Percentiles rank a stretch among this genome's conserved stretches.
Conservation (phyloP, 2,329 filamentous ascomycete species). For the Colletotrichum echinochloae region DNA sequence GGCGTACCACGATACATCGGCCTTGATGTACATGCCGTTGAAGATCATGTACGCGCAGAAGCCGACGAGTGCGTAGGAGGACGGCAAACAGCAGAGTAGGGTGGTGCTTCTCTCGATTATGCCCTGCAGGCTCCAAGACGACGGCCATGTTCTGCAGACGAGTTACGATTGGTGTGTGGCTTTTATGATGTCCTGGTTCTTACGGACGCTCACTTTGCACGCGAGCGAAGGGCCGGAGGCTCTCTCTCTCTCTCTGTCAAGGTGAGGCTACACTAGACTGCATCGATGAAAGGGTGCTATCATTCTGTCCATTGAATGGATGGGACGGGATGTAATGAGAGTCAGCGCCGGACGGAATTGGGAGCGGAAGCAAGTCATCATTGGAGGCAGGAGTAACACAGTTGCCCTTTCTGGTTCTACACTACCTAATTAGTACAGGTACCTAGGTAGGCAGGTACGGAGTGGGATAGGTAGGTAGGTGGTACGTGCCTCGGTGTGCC, state of each 20-base stretch:
- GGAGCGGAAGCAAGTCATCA: background rate
- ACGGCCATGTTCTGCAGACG: conserved; percentile 8
- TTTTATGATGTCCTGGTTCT: background rate
- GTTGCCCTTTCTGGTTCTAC: conserved; percentile 9
- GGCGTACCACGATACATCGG: conserved; percentile 59
- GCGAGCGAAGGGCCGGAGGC: background rate
- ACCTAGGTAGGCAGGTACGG: no score
- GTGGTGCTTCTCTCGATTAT: background rate
- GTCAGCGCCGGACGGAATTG: background rate
- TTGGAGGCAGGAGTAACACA: background rate
- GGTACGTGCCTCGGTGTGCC: background rate
- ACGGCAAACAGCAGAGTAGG: background rate
- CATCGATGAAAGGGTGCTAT: conserved; percentile 1
- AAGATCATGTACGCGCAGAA: conserved; percentile 68
- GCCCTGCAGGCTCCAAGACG: background rate
- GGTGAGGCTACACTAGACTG: background rate
- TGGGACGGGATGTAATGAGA: background rate
- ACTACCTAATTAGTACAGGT: background rate
- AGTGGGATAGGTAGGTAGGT: background rate
- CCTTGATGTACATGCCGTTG: conserved; percentile 66
- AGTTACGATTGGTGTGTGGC: background rate
- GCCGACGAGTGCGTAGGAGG: conserved; percentile 46
- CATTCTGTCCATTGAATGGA: background rate
- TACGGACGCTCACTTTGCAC: background rate
- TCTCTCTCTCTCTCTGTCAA: background rate